Conservation (phyloP, 768 basidiomycete genomes). For the Daedaleopsis sinensis region DNA sequence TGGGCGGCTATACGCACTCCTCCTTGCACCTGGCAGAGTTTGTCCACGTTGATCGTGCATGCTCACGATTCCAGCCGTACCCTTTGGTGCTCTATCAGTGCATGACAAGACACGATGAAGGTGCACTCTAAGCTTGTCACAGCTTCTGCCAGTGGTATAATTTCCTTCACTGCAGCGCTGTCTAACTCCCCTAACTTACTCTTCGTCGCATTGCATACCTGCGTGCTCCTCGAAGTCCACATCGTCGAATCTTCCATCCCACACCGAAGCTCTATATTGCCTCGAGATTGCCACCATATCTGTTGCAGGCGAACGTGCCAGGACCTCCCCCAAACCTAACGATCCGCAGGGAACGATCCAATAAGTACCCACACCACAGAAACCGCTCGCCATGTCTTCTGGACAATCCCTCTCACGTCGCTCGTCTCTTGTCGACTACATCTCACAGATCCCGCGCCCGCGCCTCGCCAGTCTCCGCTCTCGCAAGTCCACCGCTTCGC, state of each 20-base stretch:
- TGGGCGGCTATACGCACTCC: conserved; percentile 24
- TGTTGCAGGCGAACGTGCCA: conserved; percentile 9
- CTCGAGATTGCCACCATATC: conserved; percentile 19
- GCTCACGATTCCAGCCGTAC: conserved; percentile 14
- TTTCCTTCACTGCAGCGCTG: conserved; percentile 5
- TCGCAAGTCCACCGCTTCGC: conserved; percentile 32
- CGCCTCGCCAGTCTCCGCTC: conserved; percentile 33
- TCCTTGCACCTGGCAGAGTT: conserved; percentile 9
- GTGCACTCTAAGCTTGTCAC: conserved; percentile 7
- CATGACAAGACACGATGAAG: conserved; percentile 1
- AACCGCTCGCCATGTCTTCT: conserved; percentile 27
- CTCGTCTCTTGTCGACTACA: conserved; percentile 31
- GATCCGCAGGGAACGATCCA: conserved; percentile 21
- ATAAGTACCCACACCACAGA: conserved; percentile 22
- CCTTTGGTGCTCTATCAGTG: conserved; percentile 15
- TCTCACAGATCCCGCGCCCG: conserved; percentile 26
- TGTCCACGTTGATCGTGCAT: conserved; percentile 29
- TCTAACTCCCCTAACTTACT: conserved; percentile 5
- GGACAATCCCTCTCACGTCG: conserved; percentile 31
- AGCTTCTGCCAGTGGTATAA: conserved; percentile 17
- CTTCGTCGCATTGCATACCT: conserved; percentile 18
- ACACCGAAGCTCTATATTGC: conserved; percentile 8
- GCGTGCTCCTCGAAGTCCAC: conserved; percentile 14
- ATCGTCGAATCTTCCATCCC: conserved; percentile 8
- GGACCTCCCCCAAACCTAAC: conserved; percentile 23